Base-by-base conservation (phyloP, 1,284 basidiomycete species). In the Melampsora larici-populina region DNA sequence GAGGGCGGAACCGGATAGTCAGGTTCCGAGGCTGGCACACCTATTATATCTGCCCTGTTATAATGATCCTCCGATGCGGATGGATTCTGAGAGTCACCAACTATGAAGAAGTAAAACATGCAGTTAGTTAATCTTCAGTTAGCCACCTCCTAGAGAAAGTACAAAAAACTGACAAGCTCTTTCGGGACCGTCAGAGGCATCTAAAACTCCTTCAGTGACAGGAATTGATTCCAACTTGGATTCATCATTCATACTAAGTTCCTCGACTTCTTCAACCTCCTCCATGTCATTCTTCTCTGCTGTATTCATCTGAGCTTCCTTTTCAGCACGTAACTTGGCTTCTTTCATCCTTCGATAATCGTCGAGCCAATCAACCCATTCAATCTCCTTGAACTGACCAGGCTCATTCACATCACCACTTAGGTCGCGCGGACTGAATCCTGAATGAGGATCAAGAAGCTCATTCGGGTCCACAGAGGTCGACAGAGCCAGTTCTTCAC, bases 291-390 rank as follows among this genome's bases (percentile, higher is more conserved):
- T 46, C 43, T 46, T 46, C 15, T 46, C 43, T 46, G 11, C 15
- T 36, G 29, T 3, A 79, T 80, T 29, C n/a, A 24, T 60, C 55
- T 60, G 55, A 24, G 18, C 55, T 8, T 60, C 55, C n/a, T 79
- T 79, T 79, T 86, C 86, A 0, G 86, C 85, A 36, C 84, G 80
- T 46, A 88, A 83, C 82, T 87, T 87, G 67, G 86, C 86, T 68
- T 86, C 86, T 81, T 88, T 88, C 84, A 86, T 86, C 76, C 85
- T 83, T 72, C 86, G 86, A 81, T 88, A 88, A 80, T 86, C 86
- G 81, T 88, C 87, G 71, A 87, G 83, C 87, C 87, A 88, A 80
- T 88, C 87, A 40, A 88, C 86, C 87, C 87, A 88, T 79, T 88
- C 87, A 74, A 88, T 86, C 48, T 86, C 86, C 13, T 83, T 82